Conservation (phyloP, 140 eudicot genomes). For the Bidens hawaiensis region DNA sequence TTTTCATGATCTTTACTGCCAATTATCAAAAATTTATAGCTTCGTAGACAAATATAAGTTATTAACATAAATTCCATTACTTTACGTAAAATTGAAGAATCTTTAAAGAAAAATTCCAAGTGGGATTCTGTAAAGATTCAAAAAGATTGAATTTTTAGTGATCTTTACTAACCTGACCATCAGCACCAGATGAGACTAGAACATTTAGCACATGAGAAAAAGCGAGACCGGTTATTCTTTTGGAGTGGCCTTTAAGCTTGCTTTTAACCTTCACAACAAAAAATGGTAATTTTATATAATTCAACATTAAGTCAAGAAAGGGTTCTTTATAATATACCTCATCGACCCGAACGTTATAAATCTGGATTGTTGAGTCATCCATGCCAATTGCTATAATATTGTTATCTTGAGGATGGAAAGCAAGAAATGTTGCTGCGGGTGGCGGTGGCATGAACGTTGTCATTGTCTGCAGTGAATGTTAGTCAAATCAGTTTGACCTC, state of each 20-base stretch:
- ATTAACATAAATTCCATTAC: neutral
- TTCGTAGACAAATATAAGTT: conserved; percentile 67
- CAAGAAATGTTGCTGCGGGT: conserved; percentile 76
- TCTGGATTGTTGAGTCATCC: conserved; percentile 91
- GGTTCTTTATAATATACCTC: conserved; percentile 43
- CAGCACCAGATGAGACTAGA: conserved; percentile 91
- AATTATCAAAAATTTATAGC: conserved; percentile 55
- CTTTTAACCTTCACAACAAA: conserved; percentile 70
- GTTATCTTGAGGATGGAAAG: conserved; percentile 94
- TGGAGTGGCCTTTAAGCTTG: conserved; percentile 93
- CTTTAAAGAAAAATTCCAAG: neutral
- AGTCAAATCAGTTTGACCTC: conserved; percentile 5
- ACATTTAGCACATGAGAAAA: conserved; percentile 74
- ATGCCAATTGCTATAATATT: conserved; percentile 93
- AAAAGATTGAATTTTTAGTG: neutral
- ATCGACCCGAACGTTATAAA: conserved; percentile 87
- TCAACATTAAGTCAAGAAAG: neutral
- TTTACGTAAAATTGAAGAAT: neutral
- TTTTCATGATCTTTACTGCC: too few relatives aligned
- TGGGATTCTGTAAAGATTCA: conserved; percentile 1
- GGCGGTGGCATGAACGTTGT: conserved; percentile 44
- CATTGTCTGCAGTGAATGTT: conserved; percentile 58
- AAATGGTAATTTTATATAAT: neutral
- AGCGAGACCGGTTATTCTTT: conserved; percentile 89
- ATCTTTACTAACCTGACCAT: conserved; percentile 65